Evolutionary conservation across 306 rosid species (phyloP).

Genomic region (Lathyrus oleraceus): DNA sequence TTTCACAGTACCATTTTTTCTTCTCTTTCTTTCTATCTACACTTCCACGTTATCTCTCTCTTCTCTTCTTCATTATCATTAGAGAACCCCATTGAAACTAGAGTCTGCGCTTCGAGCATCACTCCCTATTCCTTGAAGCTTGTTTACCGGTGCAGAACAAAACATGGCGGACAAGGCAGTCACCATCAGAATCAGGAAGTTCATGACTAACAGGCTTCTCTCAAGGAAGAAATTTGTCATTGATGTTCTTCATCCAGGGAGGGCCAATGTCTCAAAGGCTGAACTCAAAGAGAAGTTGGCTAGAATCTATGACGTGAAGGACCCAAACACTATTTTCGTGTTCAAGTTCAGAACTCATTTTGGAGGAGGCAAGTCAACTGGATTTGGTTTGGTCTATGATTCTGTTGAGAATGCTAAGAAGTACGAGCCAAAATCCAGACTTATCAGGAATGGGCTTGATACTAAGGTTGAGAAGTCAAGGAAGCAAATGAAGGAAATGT

Average conservation of each 20-base stretch:
- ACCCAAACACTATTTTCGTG: no score
- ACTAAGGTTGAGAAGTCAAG: constrained; percentile 79
- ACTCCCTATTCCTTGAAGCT: not conserved
- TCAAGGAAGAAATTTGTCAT: constrained; percentile 84
- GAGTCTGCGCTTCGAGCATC: not conserved
- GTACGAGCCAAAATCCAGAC: constrained; percentile 86
- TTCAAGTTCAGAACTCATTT: no score
- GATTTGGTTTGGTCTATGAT: constrained; percentile 87
- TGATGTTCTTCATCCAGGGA: no score
- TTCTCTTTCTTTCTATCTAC: not conserved
- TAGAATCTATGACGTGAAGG: no score
- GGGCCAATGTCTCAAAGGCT: no score
- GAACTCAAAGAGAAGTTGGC: no score
- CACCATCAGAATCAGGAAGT: constrained; percentile 77
- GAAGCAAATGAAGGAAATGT: constrained; percentile 93
- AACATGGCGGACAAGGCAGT: constrained; percentile 90
- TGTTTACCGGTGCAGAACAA: not conserved
- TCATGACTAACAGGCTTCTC: constrained; percentile 85
- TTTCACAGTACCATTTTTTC: not conserved
- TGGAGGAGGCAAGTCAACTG: no score
- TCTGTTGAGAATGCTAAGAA: constrained; percentile 82
- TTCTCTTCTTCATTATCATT: constrained; percentile 1
- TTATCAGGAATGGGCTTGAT: constrained; percentile 89
- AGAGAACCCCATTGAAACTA: constrained; percentile 2
- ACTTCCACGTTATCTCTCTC: not conserved